phyloP scores from a whole-genome alignment of 805 yeast genomes.

The Kuraishia floccosa region DNA sequence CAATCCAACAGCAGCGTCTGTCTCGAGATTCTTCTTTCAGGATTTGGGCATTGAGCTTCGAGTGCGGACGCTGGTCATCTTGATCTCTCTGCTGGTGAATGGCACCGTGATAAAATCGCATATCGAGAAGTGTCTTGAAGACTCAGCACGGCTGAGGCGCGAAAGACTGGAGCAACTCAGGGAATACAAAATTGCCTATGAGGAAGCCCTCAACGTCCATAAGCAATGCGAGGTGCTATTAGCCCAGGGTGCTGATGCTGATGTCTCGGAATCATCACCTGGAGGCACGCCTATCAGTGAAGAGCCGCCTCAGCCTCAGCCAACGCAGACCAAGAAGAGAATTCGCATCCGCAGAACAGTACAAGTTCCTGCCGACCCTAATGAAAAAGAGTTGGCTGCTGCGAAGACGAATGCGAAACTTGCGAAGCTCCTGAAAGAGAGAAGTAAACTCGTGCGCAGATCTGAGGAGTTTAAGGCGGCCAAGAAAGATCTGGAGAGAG shows the following conservation, averaged over 20 bases:
- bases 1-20: conserved; percentile 36
- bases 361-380: conserved; percentile 16
- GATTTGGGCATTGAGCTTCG: conserved; percentile 41
- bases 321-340: conserved; percentile 8
- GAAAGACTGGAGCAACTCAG: conserved; percentile 54
- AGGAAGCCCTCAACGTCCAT: conserved; percentile 34
- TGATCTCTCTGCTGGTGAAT: conserved; percentile 51
- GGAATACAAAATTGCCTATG: conserved; percentile 43
- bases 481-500: conserved; percentile 44
- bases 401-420: conserved; percentile 31
- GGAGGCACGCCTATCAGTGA: conserved; percentile 3
- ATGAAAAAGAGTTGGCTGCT: conserved; percentile 21
- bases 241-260: conserved; percentile 6
- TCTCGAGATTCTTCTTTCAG: conserved; percentile 42
- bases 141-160: conserved; percentile 48
- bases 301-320: conserved; percentile 8
- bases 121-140: conserved; percentile 61
- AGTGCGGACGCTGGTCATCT: conserved; percentile 43
- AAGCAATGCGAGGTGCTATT: conserved; percentile 27
- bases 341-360: conserved; percentile 16
- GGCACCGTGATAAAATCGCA: conserved; percentile 48
- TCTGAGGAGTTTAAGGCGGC: conserved; percentile 35
- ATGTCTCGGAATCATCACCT: background rate
- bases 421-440: conserved; percentile 27
- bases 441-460: conserved; percentile 26